Conservation (phyloP, 208 protist species). For the Spongospora subterranea region DNA sequence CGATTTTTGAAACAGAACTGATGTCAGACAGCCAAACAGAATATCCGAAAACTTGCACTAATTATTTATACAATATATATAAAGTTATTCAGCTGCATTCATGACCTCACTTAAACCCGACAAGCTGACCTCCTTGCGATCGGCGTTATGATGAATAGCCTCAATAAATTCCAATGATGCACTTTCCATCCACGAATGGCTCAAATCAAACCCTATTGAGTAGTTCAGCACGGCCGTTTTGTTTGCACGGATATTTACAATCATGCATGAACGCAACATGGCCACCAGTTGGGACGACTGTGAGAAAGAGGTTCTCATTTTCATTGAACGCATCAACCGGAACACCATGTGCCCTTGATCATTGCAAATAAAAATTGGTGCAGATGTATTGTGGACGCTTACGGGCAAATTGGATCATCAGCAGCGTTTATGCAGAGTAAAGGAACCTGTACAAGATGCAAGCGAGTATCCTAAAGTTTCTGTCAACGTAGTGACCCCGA, state of each 20-base stretch:
- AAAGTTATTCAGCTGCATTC: background rate
- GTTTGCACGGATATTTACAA: background rate
- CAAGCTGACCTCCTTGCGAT: background rate
- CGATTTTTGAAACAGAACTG: too few species aligned
- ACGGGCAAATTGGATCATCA: conserved; percentile 53
- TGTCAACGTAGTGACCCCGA: background rate
- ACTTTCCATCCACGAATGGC: background rate
- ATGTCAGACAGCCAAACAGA: too few species aligned
- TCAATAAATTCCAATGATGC: background rate
- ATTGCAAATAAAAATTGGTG: background rate
- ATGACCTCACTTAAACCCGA: background rate
- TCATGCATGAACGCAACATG: conserved; percentile 24
- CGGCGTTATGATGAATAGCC: conserved; percentile 45
- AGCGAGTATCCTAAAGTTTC: background rate
- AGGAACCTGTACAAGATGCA: conserved; percentile 2
- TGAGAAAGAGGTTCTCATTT: conserved; percentile 12
- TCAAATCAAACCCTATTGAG: background rate
- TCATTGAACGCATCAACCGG: background rate
- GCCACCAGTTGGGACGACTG: conserved; percentile 17
- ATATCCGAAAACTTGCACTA: too few species aligned
- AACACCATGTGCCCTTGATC: background rate
- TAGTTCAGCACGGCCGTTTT: background rate
- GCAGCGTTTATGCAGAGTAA: background rate
- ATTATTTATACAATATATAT: too few species aligned
- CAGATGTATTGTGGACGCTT: background rate